phyloP scores from a whole-genome alignment of 495 filamentous ascomycete genomes.

The Mytilinidion resinicola region DNA sequence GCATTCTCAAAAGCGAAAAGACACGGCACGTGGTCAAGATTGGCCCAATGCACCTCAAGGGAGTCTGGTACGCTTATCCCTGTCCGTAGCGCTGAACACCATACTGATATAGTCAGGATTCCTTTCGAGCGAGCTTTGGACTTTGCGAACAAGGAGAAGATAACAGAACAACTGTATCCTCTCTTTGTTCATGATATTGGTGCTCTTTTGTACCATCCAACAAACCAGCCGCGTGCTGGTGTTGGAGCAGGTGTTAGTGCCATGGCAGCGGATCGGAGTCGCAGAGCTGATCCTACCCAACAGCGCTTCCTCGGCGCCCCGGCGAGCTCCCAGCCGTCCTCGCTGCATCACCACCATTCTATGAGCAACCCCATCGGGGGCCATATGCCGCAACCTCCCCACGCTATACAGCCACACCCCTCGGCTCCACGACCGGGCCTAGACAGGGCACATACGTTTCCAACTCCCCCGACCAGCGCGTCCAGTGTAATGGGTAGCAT shows the following conservation, averaged over 20 bases:
- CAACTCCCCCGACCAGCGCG: slow-evolving; percentile 87
- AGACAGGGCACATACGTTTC: slow-evolving; percentile 83
- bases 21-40: slow-evolving; percentile 96
- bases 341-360: slow-evolving; percentile 70
- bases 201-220: slow-evolving; percentile 86
- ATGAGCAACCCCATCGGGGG: slow-evolving; percentile 62
- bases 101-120: slow-evolving; percentile 58
- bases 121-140: slow-evolving; percentile 93
- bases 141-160: slow-evolving; percentile 99
- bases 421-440: slow-evolving; percentile 61
- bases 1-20: slow-evolving; percentile 97
- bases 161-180: slow-evolving; percentile 90
- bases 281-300: slow-evolving; percentile 44
- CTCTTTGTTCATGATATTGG: slow-evolving; percentile 98
- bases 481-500: slow-evolving; percentile 76
- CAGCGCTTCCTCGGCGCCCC: slow-evolving; percentile 41
- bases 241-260: slow-evolving; percentile 49
- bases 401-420: slow-evolving; percentile 71
- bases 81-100: not conserved
- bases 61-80: slow-evolving; percentile 67
- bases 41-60: slow-evolving; percentile 97
- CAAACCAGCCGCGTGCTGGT: slow-evolving; percentile 68
- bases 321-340: slow-evolving; percentile 47
- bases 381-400: slow-evolving; percentile 57
- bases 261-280: slow-evolving; percentile 78